Conservation (phyloP, 352 stramenopile genomes). For the Globisporangium spinosum region DNA sequence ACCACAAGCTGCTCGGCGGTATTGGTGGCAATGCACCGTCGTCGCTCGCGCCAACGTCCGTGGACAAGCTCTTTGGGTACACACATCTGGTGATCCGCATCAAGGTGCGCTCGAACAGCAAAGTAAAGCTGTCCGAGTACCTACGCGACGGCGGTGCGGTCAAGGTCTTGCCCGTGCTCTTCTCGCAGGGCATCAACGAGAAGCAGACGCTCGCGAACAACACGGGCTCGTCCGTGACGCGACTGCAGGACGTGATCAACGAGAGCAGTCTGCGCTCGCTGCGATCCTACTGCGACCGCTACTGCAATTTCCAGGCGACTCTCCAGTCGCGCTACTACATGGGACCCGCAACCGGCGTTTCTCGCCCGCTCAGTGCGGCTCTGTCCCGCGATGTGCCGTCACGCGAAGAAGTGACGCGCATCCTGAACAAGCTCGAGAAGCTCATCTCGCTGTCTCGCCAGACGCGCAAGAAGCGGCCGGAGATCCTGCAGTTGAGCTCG, state of each 20-base stretch:
- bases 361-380: neutral
- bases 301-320: constrained; percentile 65
- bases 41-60: constrained; percentile 40
- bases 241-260: constrained; percentile 82
- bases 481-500: constrained; percentile 83
- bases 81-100: constrained; percentile 79
- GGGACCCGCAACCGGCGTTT: constrained; percentile 5
- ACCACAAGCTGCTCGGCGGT: constrained; percentile 52
- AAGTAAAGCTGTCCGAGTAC: constrained; percentile 62
- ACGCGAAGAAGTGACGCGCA: constrained; percentile 53
- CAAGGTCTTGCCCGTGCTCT: constrained; percentile 71
- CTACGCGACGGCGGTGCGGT: constrained; percentile 58
- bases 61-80: constrained; percentile 58
- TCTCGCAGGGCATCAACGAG: constrained; percentile 92
- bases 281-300: constrained; percentile 68
- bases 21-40: constrained; percentile 25
- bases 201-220: constrained; percentile 91
- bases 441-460: constrained; percentile 65
- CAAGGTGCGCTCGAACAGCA: constrained; percentile 61
- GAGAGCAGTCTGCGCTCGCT: constrained; percentile 66
- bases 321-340: constrained; percentile 32
- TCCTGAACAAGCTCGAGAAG: constrained; percentile 61
- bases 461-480: constrained; percentile 76
- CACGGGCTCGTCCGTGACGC: constrained; percentile 70
- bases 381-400: constrained; percentile 20